Base-by-base conservation (phyloP, 441 rosid genomes). In the Gossypium lobatum region DNA sequence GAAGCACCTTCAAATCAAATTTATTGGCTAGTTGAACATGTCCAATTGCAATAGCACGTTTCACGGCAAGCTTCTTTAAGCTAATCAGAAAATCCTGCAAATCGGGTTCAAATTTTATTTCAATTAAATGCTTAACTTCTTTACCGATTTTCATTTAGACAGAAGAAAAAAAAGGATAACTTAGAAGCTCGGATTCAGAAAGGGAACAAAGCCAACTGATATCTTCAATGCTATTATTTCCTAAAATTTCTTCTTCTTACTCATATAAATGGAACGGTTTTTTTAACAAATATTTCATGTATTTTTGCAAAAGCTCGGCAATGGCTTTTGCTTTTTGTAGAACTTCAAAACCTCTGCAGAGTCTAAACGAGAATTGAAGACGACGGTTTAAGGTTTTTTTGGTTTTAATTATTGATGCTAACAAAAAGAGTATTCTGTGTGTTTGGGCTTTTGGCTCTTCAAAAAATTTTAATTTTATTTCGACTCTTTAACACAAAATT, bases 191-290 rank as follows among this genome's bases (percentile, higher is more conserved):
- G 61, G 76, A 73, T 61, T 73, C 70, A 2, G 70, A 73, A 9
- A 73, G 76, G 7, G 76, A 73, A 63, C 70, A 73, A 17, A 63
- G 76, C 76, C 70, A 73, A 31, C 34, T 53, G 26, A 73, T 70
- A 63, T 73, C 70, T 17, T 73, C 76, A 62, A 62, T 52, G 52
- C 37, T 63, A 37, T 73, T 73, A 34, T 26, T 63, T 20, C 62
- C 62, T 10, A 73, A 31, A 63, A 48, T 17, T 61, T 11, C 58
- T 63, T 50, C 46, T 60, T 25, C 8, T 46, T n/a, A 1, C 26
- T 70, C 70, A 34, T 73, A 37, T 3, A 6, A 50, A 67, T 11
- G 16, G 3, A 39, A 64, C 23, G 26, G 5, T 16, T 37, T 16
- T 34, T 64, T 37, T 8, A 37, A 37, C 17, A 37, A 63, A 23